phyloP scores from a whole-genome alignment of 2,329 filamentous ascomycete genomes.

The Trichoderma pleuroti region DNA sequence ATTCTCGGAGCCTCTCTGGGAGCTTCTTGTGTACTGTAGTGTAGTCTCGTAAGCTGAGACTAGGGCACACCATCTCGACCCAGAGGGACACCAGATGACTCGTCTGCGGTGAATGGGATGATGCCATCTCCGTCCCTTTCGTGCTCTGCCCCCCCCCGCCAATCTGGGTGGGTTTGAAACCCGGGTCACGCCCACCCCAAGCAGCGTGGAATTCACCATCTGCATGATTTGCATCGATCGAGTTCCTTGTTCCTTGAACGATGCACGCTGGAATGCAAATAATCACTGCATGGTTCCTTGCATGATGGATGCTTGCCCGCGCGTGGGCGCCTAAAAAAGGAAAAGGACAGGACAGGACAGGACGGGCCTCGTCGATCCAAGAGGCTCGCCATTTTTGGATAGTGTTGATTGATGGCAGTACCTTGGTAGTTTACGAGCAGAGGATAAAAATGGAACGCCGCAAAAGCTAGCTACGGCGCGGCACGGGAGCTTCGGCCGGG shows the following conservation, averaged over 20 bases:
- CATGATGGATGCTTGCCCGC: constrained; percentile 16
- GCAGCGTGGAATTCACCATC: constrained; percentile 13
- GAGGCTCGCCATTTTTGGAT: not conserved
- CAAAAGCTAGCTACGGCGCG: not conserved
- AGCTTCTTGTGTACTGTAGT: not conserved
- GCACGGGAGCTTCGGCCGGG: constrained; percentile 5
- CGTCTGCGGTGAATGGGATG: not conserved
- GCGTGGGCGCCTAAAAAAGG: not conserved
- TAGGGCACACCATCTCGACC: constrained; percentile 2
- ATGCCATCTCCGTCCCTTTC: not conserved
- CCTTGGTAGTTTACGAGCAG: too few relatives aligned
- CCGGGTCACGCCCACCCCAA: constrained; percentile 27
- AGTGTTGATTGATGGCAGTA: too few relatives aligned
- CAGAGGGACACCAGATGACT: not conserved
- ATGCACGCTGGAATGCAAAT: not conserved
- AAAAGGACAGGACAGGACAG: too few relatives aligned
- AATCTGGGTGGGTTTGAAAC: constrained; percentile 4
- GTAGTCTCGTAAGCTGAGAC: constrained; percentile 14
- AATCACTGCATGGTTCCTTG: constrained; percentile 22
- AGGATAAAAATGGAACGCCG: constrained; percentile 8
- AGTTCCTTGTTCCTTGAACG: not conserved
- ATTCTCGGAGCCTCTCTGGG: not conserved
- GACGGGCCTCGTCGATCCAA: constrained; percentile 3
- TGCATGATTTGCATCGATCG: constrained; percentile 33
- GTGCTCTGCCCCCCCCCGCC: not conserved